Evolutionary conservation across 805 yeast genomes (phyloP).

Genomic region (Cyberlindnera euphorbiiphila): DNA sequence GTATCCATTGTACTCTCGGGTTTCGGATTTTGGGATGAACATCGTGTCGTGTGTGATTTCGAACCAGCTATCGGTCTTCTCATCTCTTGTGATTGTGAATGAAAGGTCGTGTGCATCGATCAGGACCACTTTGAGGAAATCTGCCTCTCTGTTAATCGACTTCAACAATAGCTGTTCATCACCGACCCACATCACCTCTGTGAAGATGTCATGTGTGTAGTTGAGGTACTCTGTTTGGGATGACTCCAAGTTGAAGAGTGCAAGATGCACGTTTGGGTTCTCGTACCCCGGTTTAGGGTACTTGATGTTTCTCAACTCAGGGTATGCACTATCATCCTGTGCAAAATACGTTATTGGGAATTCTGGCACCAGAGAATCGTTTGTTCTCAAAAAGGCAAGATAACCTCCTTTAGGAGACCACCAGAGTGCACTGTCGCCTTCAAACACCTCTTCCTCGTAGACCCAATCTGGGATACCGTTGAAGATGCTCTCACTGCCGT

Average conservation of each 20-base stretch:
- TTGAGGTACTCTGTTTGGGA: constrained; percentile 37
- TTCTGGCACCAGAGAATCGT: constrained; percentile 71
- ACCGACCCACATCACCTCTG: constrained; percentile 74
- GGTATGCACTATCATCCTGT: constrained; percentile 52
- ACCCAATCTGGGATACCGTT: constrained; percentile 95
- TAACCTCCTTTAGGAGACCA: constrained; percentile 78
- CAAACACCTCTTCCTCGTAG: constrained; percentile 85
- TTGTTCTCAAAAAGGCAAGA: constrained; percentile 60
- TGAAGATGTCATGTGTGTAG: constrained; percentile 43
- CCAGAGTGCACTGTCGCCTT: constrained; percentile 70
- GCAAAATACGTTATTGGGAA: constrained; percentile 75
- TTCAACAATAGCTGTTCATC: constrained; percentile 47
- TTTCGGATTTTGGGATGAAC: constrained; percentile 48
- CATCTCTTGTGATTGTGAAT: constrained; percentile 44
- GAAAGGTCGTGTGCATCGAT: constrained; percentile 41
- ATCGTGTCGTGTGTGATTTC: constrained; percentile 66
- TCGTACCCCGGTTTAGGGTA: constrained; percentile 83
- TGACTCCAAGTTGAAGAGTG: constrained; percentile 38
- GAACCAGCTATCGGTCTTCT: constrained; percentile 61
- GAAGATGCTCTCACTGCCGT: constrained; percentile 68
- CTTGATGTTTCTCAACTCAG: constrained; percentile 56
- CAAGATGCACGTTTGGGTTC: constrained; percentile 63
- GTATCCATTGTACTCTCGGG: constrained; percentile 60
- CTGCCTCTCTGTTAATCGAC: constrained; percentile 63
- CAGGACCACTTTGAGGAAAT: constrained; percentile 52